These are phyloP conservation scores for Tylopilus cervinicoccineus DNA, from an alignment of 768 basidiomycete genomes.

Conservation along the genomic window DNA sequence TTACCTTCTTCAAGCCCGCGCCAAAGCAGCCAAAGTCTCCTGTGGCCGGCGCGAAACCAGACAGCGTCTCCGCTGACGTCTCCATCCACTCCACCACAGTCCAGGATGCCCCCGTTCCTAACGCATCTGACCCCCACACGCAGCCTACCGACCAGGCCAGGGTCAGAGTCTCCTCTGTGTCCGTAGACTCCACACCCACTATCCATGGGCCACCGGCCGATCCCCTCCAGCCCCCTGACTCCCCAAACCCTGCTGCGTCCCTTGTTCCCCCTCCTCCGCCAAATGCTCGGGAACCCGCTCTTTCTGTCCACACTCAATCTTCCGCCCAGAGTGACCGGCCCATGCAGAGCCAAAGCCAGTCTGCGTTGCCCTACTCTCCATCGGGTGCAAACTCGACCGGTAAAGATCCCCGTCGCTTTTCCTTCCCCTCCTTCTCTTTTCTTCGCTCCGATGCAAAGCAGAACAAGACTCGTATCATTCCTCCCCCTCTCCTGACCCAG, in stretches of 20 bases:
- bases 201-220: slow-evolving; percentile 14
- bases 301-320: slow-evolving; percentile 15
- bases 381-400: slow-evolving; percentile 2
- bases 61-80: slow-evolving; percentile 2
- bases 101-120: background rate
- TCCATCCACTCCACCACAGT: background rate
- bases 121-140: background rate
- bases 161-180: slow-evolving; percentile 17
- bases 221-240: slow-evolving; percentile 12
- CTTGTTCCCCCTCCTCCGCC: slow-evolving; percentile 17
- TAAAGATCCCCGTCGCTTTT: slow-evolving; percentile 41
- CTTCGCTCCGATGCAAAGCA: slow-evolving; percentile 34
- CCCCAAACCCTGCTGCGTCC: slow-evolving; percentile 14
- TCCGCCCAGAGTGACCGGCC: slow-evolving; percentile 13
- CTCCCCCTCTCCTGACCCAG: slow-evolving; percentile 14
- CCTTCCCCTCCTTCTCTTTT: slow-evolving; percentile 44
- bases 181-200: slow-evolving; percentile 23
- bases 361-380: slow-evolving; percentile 23
- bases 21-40: slow-evolving; percentile 9
- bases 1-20: slow-evolving; percentile 24
- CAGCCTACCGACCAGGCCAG: slow-evolving; percentile 1
- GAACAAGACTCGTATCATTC: slow-evolving; percentile 14
- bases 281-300: slow-evolving; percentile 1
- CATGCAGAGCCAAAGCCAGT: slow-evolving; percentile 27
- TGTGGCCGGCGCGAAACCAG: background rate